Base-by-base conservation (phyloP, 2,329 filamentous ascomycete species). In the Claviceps capensis region DNA sequence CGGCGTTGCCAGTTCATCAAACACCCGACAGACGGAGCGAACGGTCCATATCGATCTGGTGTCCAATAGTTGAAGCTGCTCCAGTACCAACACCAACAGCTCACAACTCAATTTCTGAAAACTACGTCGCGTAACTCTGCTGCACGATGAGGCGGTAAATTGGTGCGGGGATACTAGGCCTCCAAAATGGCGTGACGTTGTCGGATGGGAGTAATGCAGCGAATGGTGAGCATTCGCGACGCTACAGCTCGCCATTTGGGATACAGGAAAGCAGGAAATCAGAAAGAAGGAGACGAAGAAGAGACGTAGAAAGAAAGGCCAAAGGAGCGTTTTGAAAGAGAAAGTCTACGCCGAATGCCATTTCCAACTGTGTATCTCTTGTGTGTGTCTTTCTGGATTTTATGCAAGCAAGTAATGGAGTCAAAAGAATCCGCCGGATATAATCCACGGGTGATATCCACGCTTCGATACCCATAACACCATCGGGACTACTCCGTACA, bases 1-100 rank as follows among this genome's bases (percentile, higher is more conserved):
- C 0, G 73, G 73, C 11, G 66, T 71, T 41, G 67, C 65, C 36
- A 53, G 67, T 16, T 63, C 62, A 51, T 73, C 61, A 47, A 74
- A 66, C 37, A 67, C 63, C 49, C 58, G 65, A 41, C 68, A 74
- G 22, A 70, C 57, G 48, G 63, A 57, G n/a, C 72, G 69, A 50
- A 63, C 60, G 40, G 57, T 55, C 19, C 61, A 59, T 37, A 73
- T 56, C 13, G 69, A 64, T 26, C 37, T 49, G 23, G 46, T 16
- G 16, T 54, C 46, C 46, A 49, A 22, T 9, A 26, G 4, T 14
- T 9, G 38, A 19, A 50, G n/a, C 52, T 50, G 52, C 34, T 53
- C 52, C 41, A 52, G 7, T 11, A 52, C 47, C 19, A 41, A 52
- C 7, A 52, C 37, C 41, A 52, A 41, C 37, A 49, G n/a, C 34